Percentiles rank a stretch among this genome's conserved stretches.
Conservation (phyloP, 2,329 filamentous ascomycete genomes). For the Colletotrichum cereale region DNA sequence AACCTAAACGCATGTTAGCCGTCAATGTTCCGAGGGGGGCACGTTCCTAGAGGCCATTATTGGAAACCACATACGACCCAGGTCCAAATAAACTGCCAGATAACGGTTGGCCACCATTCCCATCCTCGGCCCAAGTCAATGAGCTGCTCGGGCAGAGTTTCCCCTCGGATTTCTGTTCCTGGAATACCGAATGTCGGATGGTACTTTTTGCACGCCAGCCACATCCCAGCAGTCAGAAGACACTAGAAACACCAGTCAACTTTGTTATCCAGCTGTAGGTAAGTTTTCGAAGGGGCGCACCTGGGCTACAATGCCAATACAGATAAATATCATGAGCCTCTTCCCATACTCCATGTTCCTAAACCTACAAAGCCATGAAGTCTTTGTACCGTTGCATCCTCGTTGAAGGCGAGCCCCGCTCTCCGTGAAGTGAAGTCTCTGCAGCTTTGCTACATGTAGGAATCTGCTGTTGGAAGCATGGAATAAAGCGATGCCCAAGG, state of each 20-base stretch:
- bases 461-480: constrained; percentile 68
- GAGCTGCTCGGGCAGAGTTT: constrained; percentile 55
- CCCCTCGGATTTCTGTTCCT: constrained; percentile 50
- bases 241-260: constrained; percentile 52
- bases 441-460: constrained; percentile 61
- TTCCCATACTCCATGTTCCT: constrained; percentile 53
- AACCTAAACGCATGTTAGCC: constrained; percentile 46
- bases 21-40: not conserved
- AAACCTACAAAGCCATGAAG: constrained; percentile 51
- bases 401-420: constrained; percentile 1
- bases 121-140: constrained; percentile 61
- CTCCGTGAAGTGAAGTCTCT: constrained; percentile 49
- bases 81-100: constrained; percentile 68
- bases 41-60: too few relatives aligned
- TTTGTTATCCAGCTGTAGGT: too few relatives aligned
- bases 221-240: constrained; percentile 65
- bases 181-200: constrained; percentile 63
- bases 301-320: constrained; percentile 62
- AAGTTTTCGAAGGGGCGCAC: constrained; percentile 47
- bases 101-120: constrained; percentile 71
- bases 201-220: constrained; percentile 68
- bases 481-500: constrained; percentile 69
- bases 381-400: constrained; percentile 46
- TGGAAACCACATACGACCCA: constrained; percentile 54
- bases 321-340: constrained; percentile 59